These are phyloP conservation scores for Apophysomyces variabilis DNA, from an alignment of 371 early-diverging fungal species.

Conservation along the genomic window DNA sequence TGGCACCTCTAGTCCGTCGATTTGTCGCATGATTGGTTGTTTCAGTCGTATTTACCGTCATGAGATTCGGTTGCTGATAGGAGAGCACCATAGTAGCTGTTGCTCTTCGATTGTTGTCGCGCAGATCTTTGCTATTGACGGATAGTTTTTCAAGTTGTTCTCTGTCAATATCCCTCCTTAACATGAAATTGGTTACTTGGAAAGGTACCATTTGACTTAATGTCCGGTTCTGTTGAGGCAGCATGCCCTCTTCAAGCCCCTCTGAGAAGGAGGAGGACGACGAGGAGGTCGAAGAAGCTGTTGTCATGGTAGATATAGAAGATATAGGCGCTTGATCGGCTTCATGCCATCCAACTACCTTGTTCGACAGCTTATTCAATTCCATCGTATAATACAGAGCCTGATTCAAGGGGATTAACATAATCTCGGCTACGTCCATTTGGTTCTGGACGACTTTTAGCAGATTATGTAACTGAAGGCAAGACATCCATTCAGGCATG, in stretches of 20 bases:
- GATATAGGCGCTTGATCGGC: neutral
- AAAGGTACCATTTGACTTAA: slow-evolving; percentile 12
- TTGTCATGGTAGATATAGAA: no score
- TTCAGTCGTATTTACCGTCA: no score
- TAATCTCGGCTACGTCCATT: neutral
- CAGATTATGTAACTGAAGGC: neutral
- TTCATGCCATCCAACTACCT: neutral
- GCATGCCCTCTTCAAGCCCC: slow-evolving; percentile 5
- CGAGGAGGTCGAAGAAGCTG: neutral
- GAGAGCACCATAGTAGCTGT: neutral
- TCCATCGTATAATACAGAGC: neutral
- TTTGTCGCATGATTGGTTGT: no score
- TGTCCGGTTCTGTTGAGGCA: slow-evolving; percentile 10
- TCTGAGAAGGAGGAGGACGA: neutral
- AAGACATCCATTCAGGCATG: neutral
- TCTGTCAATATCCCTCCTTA: slow-evolving; percentile 22
- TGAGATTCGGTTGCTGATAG: neutral
- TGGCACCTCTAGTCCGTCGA: no score
- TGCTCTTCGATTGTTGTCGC: neutral
- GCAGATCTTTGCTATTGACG: slow-evolving; percentile 18
- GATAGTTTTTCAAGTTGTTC: slow-evolving; percentile 27
- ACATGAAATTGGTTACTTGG: slow-evolving; percentile 6
- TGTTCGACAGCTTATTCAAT: neutral
- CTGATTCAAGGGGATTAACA: neutral
- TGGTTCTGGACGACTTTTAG: neutral